Evolutionary conservation across 176 grass and related monocot species (phyloP), one percentile per base, ranked within the genome.

Genomic region (Cenchrus americanus): DNA sequence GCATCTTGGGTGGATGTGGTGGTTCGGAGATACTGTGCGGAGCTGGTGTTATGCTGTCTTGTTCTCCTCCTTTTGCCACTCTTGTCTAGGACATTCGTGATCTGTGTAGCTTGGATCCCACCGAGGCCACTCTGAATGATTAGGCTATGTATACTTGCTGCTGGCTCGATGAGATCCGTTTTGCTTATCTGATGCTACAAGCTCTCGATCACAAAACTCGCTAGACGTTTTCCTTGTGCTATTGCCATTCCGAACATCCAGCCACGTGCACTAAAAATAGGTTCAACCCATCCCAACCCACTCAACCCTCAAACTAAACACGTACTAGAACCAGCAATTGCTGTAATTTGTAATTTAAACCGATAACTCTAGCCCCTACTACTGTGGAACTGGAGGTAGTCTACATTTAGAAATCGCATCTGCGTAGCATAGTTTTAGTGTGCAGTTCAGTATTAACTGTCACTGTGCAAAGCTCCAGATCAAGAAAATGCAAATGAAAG

Each of bases 101-200:
- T 89, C 83, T 89, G 57, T 57, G 26, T 11, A 47, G 34, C 34
- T 37, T 37, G 34, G 34, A 37, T 37, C 34, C 34, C 34, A 37
- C 34, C 34, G 34, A 37, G 48, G 10, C 15, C 22, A 3, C 19
- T n/a, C 3, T 66, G 62, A 19, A 34, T 71, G 44, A 7, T 1
- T 12, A 30, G 23, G 23, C 34, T 23, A 0, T 30, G 14, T 40
- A 55, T 18, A n/a, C 32, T 24, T 32, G 68, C 1, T 2, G 4
- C 26, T 65, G 50, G 14, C 54, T 73, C 27, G 21, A 59, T 14
- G 60, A 67, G 59, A 88, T 86, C 79, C 59, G 41, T 82, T 49
- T 27, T 78, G 3, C 78, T 49, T 12, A n/a, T 49, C 69, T 41
- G 4, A 72, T 8, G 46, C 47, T 5, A 12, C 30, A 53, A 63